These are phyloP conservation scores for Paracoccidioides brasiliensis DNA, from an alignment of 2,329 filamentous ascomycete genomes.

Conservation along the genomic window DNA sequence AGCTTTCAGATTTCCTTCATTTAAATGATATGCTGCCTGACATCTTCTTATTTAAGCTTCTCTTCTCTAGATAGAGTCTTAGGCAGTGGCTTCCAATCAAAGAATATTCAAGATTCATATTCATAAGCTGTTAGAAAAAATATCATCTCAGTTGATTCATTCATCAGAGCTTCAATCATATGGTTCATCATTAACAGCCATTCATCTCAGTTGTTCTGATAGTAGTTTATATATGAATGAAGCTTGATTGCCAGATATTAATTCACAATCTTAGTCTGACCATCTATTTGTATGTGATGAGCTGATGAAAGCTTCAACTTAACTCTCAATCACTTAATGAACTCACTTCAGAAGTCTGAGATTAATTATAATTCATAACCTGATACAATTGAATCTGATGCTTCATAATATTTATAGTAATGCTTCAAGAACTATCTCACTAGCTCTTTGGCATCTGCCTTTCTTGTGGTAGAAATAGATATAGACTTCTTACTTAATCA, in stretches of 20 bases:
- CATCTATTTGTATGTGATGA: slow-evolving; percentile 18
- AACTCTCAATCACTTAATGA: slow-evolving; percentile 10
- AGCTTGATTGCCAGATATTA: slow-evolving; percentile 7
- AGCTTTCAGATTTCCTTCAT: slow-evolving; percentile 4
- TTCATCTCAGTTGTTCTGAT: slow-evolving; percentile 10
- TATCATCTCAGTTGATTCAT: slow-evolving; percentile 1
- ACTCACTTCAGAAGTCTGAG: slow-evolving; percentile 9
- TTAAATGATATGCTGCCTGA: neutral
- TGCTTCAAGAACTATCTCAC: slow-evolving; percentile 9
- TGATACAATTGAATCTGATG: neutral
- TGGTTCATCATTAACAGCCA: slow-evolving; percentile 10
- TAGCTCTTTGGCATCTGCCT: slow-evolving; percentile 3
- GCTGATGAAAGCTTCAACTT: slow-evolving; percentile 14
- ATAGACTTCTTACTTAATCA: slow-evolving; percentile 14
- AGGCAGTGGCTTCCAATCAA: slow-evolving; percentile 3
- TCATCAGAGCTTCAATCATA: neutral
- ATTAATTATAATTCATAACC: slow-evolving; percentile 7
- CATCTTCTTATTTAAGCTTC: neutral
- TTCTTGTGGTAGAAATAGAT: slow-evolving; percentile 6
- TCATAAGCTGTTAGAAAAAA: slow-evolving; percentile 1
- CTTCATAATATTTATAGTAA: neutral
- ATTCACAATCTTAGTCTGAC: slow-evolving; percentile 17
- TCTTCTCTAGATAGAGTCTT: neutral
- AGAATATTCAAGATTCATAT: slow-evolving; percentile 3
- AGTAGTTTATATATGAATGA: slow-evolving; percentile 11